Percentiles rank a stretch among this genome's conserved stretches.
Evolutionary conservation across 768 basidiomycete species (phyloP).

Genomic region (Amanita rimosa): DNA sequence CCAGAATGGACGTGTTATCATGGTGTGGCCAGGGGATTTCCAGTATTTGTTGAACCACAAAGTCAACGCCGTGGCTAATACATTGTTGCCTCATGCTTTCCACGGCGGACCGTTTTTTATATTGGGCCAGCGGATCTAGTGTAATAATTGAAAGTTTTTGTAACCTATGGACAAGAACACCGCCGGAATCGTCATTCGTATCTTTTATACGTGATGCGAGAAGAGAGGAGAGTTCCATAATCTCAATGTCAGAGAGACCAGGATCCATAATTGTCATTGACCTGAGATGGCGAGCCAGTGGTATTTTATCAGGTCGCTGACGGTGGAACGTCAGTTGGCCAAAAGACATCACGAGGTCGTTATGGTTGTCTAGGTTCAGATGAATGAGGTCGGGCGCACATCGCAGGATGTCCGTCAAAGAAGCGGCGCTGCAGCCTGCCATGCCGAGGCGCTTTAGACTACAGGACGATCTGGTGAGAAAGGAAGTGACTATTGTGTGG

Average conservation of each 20-base stretch:
- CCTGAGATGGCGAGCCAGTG: background rate
- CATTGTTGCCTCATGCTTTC: background rate
- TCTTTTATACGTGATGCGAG: background rate
- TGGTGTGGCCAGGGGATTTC: background rate
- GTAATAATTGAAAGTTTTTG: background rate
- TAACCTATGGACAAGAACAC: background rate
- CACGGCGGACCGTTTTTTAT: background rate
- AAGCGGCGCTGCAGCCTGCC: background rate
- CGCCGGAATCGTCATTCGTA: background rate
- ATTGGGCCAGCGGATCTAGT: background rate
- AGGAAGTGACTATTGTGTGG: background rate
- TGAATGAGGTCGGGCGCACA: slow-evolving; percentile 1
- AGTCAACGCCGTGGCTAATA: background rate
- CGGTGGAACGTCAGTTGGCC: background rate
- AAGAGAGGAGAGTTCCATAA: background rate
- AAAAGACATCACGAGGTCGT: background rate
- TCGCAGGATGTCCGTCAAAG: background rate
- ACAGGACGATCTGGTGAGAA: slow-evolving; percentile 1
- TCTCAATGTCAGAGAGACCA: background rate
- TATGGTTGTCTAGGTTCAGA: background rate
- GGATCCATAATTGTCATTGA: background rate
- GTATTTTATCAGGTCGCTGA: background rate
- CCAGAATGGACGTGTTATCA: slow-evolving; percentile 2
- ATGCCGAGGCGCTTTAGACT: background rate
- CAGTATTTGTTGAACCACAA: background rate